Evolutionary conservation across 2,329 filamentous ascomycete genomes (phyloP).

Genomic region (Xylaria polymorpha): DNA sequence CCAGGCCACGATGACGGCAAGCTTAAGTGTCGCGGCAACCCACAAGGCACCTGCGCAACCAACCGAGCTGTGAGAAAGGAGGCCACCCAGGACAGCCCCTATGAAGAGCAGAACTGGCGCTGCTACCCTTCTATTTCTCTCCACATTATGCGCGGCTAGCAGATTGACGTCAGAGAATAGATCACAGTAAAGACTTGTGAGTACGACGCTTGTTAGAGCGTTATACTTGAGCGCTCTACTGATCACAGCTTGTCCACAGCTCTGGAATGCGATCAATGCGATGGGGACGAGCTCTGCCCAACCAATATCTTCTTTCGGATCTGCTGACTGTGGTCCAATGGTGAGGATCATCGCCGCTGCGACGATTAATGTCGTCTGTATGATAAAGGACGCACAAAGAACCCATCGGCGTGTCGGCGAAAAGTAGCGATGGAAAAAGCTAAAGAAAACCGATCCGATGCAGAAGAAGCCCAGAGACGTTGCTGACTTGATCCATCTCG

Average conservation of each 20-base stretch:
- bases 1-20: constrained; percentile 68
- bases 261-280: constrained; percentile 78
- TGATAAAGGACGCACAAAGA: constrained; percentile 67
- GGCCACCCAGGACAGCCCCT: constrained; percentile 63
- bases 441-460: constrained; percentile 77
- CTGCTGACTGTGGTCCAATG: constrained; percentile 54
- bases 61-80: constrained; percentile 60
- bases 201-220: constrained; percentile 79
- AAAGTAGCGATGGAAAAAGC: constrained; percentile 72
- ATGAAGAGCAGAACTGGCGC: constrained; percentile 62
- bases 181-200: constrained; percentile 86
- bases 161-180: constrained; percentile 73
- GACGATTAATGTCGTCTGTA: constrained; percentile 63
- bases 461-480: constrained; percentile 78
- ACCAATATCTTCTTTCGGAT: constrained; percentile 57
- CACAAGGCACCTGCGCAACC: constrained; percentile 68
- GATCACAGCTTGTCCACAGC: constrained; percentile 80
- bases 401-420: constrained; percentile 73
- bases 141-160: constrained; percentile 58
- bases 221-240: constrained; percentile 76
- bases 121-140: constrained; percentile 62
- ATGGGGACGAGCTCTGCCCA: constrained; percentile 75
- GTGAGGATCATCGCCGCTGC: constrained; percentile 67
- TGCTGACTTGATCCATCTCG: constrained; percentile 77
- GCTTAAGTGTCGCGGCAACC: constrained; percentile 69